phyloP scores from a whole-genome alignment of 805 yeast genomes.

The Dipodascus geniculatus region DNA sequence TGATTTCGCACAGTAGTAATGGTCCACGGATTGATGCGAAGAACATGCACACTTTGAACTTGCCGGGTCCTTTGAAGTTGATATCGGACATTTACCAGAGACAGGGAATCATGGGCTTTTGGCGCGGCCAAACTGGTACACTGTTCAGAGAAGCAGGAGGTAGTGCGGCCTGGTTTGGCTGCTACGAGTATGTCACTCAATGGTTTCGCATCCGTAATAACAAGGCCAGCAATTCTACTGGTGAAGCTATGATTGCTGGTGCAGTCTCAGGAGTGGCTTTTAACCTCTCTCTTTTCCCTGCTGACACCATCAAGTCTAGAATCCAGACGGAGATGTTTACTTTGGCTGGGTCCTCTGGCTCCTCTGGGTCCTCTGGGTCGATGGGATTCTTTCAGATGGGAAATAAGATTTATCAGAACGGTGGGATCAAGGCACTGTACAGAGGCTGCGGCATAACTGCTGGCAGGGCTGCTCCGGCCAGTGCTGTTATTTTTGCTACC shows the following conservation, averaged over 20 bases:
- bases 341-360: constrained; percentile 23
- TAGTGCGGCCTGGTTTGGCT: constrained; percentile 89
- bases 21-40: constrained; percentile 3
- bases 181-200: constrained; percentile 48
- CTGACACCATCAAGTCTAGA: constrained; percentile 80
- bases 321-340: constrained; percentile 53
- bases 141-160: constrained; percentile 77
- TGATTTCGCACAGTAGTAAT: constrained; percentile 16
- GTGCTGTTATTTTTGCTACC: constrained; percentile 72
- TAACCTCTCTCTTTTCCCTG: constrained; percentile 73
- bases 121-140: constrained; percentile 83
- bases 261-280: constrained; percentile 79
- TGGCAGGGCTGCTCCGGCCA: constrained; percentile 76
- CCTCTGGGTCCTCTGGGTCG: no score
- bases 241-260: constrained; percentile 62
- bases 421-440: constrained; percentile 65
- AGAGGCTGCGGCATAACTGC: constrained; percentile 79
- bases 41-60: constrained; percentile 2
- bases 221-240: constrained; percentile 20
- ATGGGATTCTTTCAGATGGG: constrained; percentile 32
- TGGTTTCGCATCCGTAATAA: not conserved
- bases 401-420: constrained; percentile 30
- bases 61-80: constrained; percentile 22
- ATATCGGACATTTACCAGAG: constrained; percentile 31
- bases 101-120: constrained; percentile 60